These are phyloP conservation scores for Phytophthora multivora DNA, from an alignment of 352 stramenopile genomes.

Conservation along the genomic window DNA sequence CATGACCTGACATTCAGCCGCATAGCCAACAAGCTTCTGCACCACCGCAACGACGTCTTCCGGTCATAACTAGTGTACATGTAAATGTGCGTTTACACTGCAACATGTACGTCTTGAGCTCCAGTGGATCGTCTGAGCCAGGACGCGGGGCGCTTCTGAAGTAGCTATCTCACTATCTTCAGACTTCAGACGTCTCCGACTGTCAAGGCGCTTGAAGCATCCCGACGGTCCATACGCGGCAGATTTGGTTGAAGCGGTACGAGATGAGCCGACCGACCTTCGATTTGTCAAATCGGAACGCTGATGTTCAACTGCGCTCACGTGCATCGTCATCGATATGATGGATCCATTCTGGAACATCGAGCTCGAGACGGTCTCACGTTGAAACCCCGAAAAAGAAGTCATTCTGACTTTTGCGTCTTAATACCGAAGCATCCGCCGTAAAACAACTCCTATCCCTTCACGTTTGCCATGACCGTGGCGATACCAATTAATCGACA, in stretches of 20 bases:
- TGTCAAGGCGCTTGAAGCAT: not conserved
- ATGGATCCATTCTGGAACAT: not conserved
- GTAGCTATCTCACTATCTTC: constrained; percentile 32
- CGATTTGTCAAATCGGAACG: constrained; percentile 27
- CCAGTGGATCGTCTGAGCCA: constrained; percentile 3
- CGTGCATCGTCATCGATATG: constrained; percentile 6
- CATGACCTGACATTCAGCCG: too few species aligned
- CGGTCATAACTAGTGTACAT: not conserved
- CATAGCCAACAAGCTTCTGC: not conserved
- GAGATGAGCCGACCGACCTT: constrained; percentile 4
- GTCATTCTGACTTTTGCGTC: constrained; percentile 29
- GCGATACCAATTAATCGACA: constrained; percentile 19
- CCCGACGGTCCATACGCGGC: constrained; percentile 7
- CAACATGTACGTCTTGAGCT: not conserved
- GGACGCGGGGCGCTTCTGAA: constrained; percentile 13
- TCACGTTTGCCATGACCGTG: constrained; percentile 11
- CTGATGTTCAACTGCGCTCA: constrained; percentile 19
- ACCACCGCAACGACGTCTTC: not conserved
- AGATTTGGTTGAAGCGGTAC: constrained; percentile 23
- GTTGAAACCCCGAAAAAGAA: not conserved
- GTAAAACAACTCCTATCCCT: not conserved
- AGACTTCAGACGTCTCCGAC: constrained; percentile 21
- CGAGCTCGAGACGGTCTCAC: too few species aligned
- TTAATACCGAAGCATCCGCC: constrained; percentile 8
- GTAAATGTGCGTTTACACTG: not conserved